Evolutionary conservation across 148 eudicot species (phyloP).

Genomic region (Chenopodium suecicum): DNA sequence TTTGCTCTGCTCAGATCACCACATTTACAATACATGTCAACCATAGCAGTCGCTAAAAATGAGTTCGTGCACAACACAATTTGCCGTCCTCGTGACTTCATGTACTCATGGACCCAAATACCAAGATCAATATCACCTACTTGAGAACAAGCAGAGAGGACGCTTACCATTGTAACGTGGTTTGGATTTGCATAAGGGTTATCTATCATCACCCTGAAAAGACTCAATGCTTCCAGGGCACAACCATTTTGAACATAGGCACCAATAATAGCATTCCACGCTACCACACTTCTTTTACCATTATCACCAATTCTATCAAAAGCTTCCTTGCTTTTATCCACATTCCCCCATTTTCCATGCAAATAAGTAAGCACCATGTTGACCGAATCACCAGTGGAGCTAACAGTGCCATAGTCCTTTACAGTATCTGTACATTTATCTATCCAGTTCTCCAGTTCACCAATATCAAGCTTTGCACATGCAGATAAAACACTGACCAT

Average conservation of each 20-base stretch:
- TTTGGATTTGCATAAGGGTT: constrained; percentile 44
- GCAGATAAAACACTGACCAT: constrained; percentile 71
- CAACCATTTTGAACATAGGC: constrained; percentile 68
- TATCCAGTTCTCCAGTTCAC: constrained; percentile 48
- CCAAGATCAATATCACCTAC: constrained; percentile 74
- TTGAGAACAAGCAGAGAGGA: constrained; percentile 84
- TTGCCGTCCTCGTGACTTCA: constrained; percentile 46
- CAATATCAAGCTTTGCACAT: constrained; percentile 47
- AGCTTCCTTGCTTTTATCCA: constrained; percentile 48
- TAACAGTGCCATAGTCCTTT: constrained; percentile 17
- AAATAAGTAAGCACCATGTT: constrained; percentile 54
- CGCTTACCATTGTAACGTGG: constrained; percentile 81
- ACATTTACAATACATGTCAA: constrained; percentile 80
- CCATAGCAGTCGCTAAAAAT: constrained; percentile 67
- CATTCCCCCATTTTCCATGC: constrained; percentile 54
- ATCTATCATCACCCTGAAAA: constrained; percentile 54
- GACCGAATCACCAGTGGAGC: constrained; percentile 33
- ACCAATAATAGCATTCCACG: constrained; percentile 75
- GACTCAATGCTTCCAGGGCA: constrained; percentile 51
- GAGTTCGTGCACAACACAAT: constrained; percentile 44
- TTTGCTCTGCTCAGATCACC: constrained; percentile 58
- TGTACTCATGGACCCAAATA: constrained; percentile 57
- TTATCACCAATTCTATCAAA: constrained; percentile 50
- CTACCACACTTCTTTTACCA: constrained; percentile 63
- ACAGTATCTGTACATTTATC: constrained; percentile 20